Conservation (phyloP, 768 basidiomycete genomes). For the Amanita molliuscula region DNA sequence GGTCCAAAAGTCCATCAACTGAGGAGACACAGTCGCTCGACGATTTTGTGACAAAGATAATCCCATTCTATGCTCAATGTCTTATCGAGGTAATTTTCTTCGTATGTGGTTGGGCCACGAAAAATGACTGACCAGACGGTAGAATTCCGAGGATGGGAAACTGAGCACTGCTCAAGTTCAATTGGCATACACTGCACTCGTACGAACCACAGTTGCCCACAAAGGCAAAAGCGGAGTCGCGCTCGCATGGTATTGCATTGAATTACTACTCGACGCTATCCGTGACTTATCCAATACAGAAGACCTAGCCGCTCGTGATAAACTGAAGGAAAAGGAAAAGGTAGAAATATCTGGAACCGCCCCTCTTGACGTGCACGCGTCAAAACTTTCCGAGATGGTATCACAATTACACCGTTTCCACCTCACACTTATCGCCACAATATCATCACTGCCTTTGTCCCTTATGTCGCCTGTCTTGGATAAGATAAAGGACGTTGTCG, state of each 20-base stretch:
- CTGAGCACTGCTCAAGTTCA: conserved; percentile 58
- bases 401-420: conserved; percentile 39
- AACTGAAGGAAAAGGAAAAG: conserved; percentile 12
- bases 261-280: conserved; percentile 40
- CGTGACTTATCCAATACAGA: conserved; percentile 16
- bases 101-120: not conserved
- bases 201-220: conserved; percentile 36
- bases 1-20: not conserved
- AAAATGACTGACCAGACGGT: conserved; percentile 5
- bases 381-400: not conserved
- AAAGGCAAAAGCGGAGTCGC: conserved; percentile 13
- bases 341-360: not conserved
- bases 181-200: conserved; percentile 66
- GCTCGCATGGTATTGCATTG: conserved; percentile 65
- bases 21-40: conserved; percentile 13
- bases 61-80: conserved; percentile 66
- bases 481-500: conserved; percentile 29
- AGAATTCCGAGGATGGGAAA: conserved; percentile 57
- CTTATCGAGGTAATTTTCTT: conserved; percentile 49
- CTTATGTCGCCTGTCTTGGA: conserved; percentile 48
- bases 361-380: not conserved
- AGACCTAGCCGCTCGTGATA: conserved; percentile 14
- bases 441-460: conserved; percentile 49
- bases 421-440: conserved; percentile 52
- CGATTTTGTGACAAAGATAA: conserved; percentile 41